Percentiles rank a stretch among this genome's conserved stretches.
Conservation (phyloP, 345 rosid genomes). For the Salix exigua region DNA sequence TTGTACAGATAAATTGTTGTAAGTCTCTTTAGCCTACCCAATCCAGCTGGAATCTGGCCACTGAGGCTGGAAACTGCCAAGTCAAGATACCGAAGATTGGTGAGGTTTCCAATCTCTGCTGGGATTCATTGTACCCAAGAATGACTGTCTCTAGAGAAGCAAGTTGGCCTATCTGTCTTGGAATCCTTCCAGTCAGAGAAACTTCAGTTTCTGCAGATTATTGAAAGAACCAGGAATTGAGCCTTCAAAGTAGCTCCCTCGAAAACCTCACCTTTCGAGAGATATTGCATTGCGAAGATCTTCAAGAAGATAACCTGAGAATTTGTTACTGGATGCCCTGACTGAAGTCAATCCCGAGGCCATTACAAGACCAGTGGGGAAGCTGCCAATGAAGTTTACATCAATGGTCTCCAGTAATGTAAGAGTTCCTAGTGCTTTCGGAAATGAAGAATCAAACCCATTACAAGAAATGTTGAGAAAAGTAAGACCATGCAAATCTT, state of each 20-base stretch:
- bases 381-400: slow-evolving; percentile 61
- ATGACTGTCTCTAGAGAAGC: slow-evolving; percentile 71
- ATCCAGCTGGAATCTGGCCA: slow-evolving; percentile 66
- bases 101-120: slow-evolving; percentile 64
- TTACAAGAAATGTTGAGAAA: slow-evolving; percentile 54
- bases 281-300: slow-evolving; percentile 72
- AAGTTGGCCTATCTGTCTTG: slow-evolving; percentile 67
- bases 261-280: slow-evolving; percentile 62
- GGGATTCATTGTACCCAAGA: slow-evolving; percentile 90
- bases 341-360: slow-evolving; percentile 56
- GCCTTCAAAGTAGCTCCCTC: slow-evolving; percentile 77
- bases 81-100: slow-evolving; percentile 72
- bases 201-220: slow-evolving; percentile 66
- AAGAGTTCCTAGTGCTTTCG: slow-evolving; percentile 49
- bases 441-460: slow-evolving; percentile 51
- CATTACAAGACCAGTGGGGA: slow-evolving; percentile 74
- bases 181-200: slow-evolving; percentile 75
- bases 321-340: slow-evolving; percentile 83
- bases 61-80: slow-evolving; percentile 65
- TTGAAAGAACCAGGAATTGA: slow-evolving; percentile 59
- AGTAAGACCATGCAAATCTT: slow-evolving; percentile 40
- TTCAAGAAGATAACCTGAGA: slow-evolving; percentile 71
- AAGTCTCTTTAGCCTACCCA: slow-evolving; percentile 59
- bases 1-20: too few relatives aligned
- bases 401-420: slow-evolving; percentile 55